phyloP scores from a whole-genome alignment of 108 stramenopile genomes.

The Cyclotella baltica region DNA sequence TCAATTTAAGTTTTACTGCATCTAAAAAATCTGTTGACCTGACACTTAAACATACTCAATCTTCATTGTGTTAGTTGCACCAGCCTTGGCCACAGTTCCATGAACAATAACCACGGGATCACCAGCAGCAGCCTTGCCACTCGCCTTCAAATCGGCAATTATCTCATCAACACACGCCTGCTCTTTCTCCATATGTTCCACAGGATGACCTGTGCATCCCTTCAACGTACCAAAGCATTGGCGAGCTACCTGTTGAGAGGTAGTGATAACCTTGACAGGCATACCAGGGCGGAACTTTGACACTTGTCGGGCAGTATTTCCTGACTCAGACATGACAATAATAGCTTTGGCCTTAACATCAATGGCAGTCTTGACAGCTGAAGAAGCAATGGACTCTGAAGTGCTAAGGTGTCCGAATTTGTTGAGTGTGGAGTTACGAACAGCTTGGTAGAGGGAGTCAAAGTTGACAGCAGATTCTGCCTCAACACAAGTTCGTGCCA shows the following conservation, averaged over 20 bases:
- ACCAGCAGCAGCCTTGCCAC: conserved; percentile 82
- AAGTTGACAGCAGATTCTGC: conserved; percentile 86
- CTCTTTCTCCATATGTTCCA: conserved; percentile 71
- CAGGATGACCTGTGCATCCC: conserved; percentile 73
- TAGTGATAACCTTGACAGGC: conserved; percentile 88
- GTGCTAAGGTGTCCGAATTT: conserved; percentile 69
- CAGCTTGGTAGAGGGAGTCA: conserved; percentile 78
- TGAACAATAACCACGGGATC: conserved; percentile 92
- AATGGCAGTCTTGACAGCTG: conserved; percentile 97
- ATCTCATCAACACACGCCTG: conserved; percentile 83
- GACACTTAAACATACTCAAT: conserved; percentile 82
- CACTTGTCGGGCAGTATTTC: conserved; percentile 92
- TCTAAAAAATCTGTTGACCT: too few relatives aligned
- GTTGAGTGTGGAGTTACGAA: conserved; percentile 80
- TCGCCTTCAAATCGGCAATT: conserved; percentile 64
- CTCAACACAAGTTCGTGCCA: conserved; percentile 94
- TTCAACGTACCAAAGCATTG: conserved; percentile 84
- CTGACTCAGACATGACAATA: conserved; percentile 94
- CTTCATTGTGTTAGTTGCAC: conserved; percentile 85
- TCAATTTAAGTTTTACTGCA: too few relatives aligned
- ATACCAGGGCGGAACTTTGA: conserved; percentile 97
- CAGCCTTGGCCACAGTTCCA: conserved; percentile 65
- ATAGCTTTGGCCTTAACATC: conserved; percentile 93
- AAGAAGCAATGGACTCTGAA: conserved; percentile 93
- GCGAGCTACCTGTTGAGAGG: conserved; percentile 78